These are phyloP conservation scores for Paramecium sexaurelia DNA, from an alignment of 73 alveolate species.

Conservation along the genomic window DNA sequence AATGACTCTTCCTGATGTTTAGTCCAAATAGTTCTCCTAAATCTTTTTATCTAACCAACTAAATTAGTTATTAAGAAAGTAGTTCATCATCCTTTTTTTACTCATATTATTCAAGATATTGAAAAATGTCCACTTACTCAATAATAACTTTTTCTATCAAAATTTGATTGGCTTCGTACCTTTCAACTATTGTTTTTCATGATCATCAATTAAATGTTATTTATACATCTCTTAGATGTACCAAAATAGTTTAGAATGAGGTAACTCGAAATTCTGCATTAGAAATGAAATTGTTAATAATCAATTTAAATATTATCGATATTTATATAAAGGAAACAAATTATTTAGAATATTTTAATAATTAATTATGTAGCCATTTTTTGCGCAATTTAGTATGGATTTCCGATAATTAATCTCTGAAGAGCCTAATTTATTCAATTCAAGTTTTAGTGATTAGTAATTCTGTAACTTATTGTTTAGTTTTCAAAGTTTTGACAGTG, in stretches of 20 bases:
- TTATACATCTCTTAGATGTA: not conserved
- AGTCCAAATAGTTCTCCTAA: constrained; percentile 26
- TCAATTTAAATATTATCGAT: not conserved
- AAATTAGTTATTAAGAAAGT: not conserved
- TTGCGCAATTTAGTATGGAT: not conserved
- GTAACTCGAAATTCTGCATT: constrained; percentile 1
- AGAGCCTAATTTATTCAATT: not conserved
- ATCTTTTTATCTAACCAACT: not conserved
- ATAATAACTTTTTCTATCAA: not conserved
- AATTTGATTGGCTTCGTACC: not conserved
- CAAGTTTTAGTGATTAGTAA: not conserved
- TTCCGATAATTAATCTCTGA: not conserved
- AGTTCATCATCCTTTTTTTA: not conserved
- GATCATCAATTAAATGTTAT: not conserved
- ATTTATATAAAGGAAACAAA: not conserved
- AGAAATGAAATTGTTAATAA: not conserved
- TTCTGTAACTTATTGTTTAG: not conserved
- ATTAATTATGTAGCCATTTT: not conserved
- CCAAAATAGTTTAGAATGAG: constrained; percentile 28
- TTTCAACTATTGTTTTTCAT: constrained; percentile 6
- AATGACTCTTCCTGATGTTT: not conserved
- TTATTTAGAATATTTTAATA: not conserved
- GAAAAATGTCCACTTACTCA: not conserved
- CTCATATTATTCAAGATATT: not conserved
- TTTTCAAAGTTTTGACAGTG: not conserved